phyloP scores from a whole-genome alignment of 108 stramenopile genomes.

The Fragilaria crotonensis region DNA sequence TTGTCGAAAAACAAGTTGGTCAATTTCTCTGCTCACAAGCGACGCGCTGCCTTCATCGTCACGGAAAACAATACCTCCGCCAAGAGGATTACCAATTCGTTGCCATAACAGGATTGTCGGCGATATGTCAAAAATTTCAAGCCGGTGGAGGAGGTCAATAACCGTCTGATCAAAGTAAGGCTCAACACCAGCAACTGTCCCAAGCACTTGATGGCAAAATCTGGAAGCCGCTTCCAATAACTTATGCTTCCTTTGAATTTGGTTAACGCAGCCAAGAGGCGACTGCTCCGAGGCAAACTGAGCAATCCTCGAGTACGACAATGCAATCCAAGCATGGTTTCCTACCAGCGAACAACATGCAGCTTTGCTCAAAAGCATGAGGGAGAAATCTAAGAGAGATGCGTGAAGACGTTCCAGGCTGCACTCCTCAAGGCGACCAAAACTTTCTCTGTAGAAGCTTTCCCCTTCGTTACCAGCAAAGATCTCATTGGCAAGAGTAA shows the following conservation, averaged over 20 bases:
- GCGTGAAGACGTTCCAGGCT: not conserved
- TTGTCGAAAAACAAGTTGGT: not conserved
- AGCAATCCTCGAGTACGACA: not conserved
- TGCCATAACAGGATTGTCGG: not conserved
- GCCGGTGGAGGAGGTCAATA: not conserved
- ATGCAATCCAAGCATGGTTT: not conserved
- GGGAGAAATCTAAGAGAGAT: not conserved
- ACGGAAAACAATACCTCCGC: not conserved
- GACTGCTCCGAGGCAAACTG: not conserved
- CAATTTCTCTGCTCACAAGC: not conserved
- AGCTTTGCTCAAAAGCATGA: not conserved
- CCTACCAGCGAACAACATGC: not conserved
- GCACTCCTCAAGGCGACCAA: not conserved
- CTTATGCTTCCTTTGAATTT: not conserved
- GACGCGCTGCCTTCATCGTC: not conserved
- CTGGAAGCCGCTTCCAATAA: not conserved
- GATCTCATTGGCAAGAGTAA: not conserved
- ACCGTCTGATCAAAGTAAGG: not conserved
- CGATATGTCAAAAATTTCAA: not conserved
- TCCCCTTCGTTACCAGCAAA: not conserved
- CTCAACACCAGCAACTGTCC: not conserved
- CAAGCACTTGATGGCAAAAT: not conserved
- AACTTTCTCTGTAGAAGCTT: not conserved
- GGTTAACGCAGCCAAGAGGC: not conserved
- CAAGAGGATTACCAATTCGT: not conserved